Conservation (phyloP, 352 stramenopile species). For the Globisporangium megalacanthum region DNA sequence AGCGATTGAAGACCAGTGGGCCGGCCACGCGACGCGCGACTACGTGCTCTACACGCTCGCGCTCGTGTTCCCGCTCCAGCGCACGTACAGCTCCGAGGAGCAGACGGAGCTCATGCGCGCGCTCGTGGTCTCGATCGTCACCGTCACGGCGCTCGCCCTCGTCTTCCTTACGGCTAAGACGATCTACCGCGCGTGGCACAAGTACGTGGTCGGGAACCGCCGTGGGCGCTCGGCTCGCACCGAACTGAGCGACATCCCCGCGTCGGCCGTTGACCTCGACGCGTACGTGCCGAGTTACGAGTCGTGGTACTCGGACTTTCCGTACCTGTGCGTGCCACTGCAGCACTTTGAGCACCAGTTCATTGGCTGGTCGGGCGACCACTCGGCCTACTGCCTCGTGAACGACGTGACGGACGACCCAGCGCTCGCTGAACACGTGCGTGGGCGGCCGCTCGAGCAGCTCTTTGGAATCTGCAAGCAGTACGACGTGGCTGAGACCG, state of each 20-base stretch:
- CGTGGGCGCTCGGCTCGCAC: slow-evolving; percentile 19
- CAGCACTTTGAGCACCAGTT: slow-evolving; percentile 43
- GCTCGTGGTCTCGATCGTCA: slow-evolving; percentile 36
- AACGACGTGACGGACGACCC: slow-evolving; percentile 53
- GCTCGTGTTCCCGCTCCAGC: slow-evolving; percentile 47
- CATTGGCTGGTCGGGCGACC: slow-evolving; percentile 53
- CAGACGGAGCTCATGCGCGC: slow-evolving; percentile 34
- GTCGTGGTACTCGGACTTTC: slow-evolving; percentile 68
- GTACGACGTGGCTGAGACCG: slow-evolving; percentile 21
- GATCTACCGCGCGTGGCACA: slow-evolving; percentile 27
- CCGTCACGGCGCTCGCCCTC: slow-evolving; percentile 25
- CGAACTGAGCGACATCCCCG: slow-evolving; percentile 35
- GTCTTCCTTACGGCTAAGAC: slow-evolving; percentile 31
- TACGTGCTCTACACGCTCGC: slow-evolving; percentile 30
- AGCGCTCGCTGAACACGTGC: slow-evolving; percentile 33
- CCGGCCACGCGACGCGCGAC: slow-evolving; percentile 19
- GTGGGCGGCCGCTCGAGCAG: slow-evolving; percentile 32
- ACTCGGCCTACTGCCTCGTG: slow-evolving; percentile 51
- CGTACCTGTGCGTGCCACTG: slow-evolving; percentile 55
- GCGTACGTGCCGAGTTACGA: slow-evolving; percentile 60
- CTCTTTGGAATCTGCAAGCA: slow-evolving; percentile 64
- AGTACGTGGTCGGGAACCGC: slow-evolving; percentile 29
- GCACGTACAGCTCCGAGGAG: slow-evolving; percentile 27
- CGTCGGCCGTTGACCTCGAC: slow-evolving; percentile 42
- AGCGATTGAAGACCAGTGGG: slow-evolving; percentile 18